phyloP scores from a whole-genome alignment of 331 rosid genomes.

The Ulmus americana region DNA sequence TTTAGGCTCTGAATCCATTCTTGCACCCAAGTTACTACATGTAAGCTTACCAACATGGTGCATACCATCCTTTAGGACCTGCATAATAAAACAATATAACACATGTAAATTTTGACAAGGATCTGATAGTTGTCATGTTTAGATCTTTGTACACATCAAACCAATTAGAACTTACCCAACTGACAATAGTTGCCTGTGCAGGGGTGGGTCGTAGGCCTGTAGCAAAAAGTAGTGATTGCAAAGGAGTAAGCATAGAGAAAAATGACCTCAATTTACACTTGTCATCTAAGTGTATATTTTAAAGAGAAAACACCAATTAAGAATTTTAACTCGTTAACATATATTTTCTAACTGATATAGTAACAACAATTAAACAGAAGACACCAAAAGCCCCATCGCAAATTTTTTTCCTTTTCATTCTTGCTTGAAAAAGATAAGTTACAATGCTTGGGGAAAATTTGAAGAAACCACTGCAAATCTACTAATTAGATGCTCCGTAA shows the following conservation, averaged over 20 bases:
- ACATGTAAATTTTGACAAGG: conserved; percentile 5
- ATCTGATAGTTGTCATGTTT: conserved; percentile 3
- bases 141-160: conserved; percentile 1
- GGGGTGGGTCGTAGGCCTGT: conserved; percentile 96
- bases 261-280: conserved; percentile 19
- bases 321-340: neutral
- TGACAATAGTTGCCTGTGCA: conserved; percentile 84
- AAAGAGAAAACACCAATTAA: neutral
- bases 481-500: conserved; percentile 9
- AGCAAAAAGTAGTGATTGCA: conserved; percentile 90
- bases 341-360: neutral
- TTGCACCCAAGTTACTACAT: conserved; percentile 86
- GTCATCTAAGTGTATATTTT: neutral
- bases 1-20: conserved; percentile 97
- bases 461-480: neutral
- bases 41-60: conserved; percentile 89
- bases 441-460: neutral
- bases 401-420: neutral
- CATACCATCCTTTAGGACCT: conserved; percentile 93
- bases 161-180: conserved; percentile 68
- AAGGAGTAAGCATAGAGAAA: conserved; percentile 42
- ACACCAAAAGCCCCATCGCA: neutral
- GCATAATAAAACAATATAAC: conserved; percentile 14
- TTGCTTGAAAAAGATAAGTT: too few relatives aligned
- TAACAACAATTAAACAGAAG: neutral